Base-by-base conservation (phyloP, 2,329 filamentous ascomycete genomes). In the Beauveria australis region DNA sequence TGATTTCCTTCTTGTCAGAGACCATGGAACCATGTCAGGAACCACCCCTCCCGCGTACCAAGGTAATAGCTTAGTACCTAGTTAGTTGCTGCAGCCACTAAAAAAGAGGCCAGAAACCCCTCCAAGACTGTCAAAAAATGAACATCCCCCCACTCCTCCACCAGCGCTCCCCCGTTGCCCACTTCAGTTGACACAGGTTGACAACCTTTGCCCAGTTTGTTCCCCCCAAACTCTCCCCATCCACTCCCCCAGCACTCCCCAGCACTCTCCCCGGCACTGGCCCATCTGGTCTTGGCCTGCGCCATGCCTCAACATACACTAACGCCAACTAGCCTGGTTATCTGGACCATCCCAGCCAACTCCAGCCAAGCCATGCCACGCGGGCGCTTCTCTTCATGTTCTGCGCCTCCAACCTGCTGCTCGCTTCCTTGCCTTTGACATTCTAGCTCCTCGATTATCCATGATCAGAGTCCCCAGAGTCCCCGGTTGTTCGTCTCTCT, bases 351-450 rank as follows among this genome's bases (percentile, higher is more conserved):
- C 46, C 33, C 55, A 51, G 55, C 55, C 55, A 58, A 43, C 55
- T 43, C 30, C 33, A 58, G 55, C 33, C 56, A 59, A 59, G 56
- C 56, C 56, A 59, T 59, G 56, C 56, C 56, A 59, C 56, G 56
- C 56, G 40, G 56, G 56, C 40, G 56, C 37, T 46, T 53, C 56
- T 33, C 56, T 53, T 48, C 22, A 43, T 40, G 47, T 26, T 37
- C 56, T 53, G 40, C 47, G 56, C 56, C 46, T 43, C 40, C 26
- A 7, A 30, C 37, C 56, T 30, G 14, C n/a, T 22, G 22, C 24
- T 24, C 52, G 24, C 46, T 19, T 44, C 48, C 48, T 46, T 46
- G 19, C 47, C 43, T 14, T 26, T n/a, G 18, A 5, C 55, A 51
- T 51, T 24, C 48, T 26, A 53, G 37, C 24, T 44, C 12, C 19